phyloP scores from a whole-genome alignment of 2,329 filamentous ascomycete genomes.

The Ceratocystis papillata region DNA sequence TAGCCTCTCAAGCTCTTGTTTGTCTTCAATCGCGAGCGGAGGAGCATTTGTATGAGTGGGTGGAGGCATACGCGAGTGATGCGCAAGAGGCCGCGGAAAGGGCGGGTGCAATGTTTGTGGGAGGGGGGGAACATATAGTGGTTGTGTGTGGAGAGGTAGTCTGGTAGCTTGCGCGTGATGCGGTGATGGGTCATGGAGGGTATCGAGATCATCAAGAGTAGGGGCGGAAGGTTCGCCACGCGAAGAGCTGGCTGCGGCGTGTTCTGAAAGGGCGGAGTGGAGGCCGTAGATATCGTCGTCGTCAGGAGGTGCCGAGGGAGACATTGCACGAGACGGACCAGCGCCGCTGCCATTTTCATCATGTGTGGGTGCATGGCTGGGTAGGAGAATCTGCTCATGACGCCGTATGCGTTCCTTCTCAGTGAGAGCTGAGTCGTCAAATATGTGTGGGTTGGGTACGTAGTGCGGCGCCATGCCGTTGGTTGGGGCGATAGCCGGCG shows the following conservation, averaged over 20 bases:
- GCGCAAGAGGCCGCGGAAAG: neutral
- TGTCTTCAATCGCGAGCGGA: conserved; percentile 49
- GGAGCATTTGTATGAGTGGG: neutral
- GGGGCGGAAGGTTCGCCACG: conserved; percentile 19
- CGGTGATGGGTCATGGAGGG: conserved; percentile 22
- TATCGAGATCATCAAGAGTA: conserved; percentile 17
- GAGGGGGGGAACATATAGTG: conserved; percentile 24
- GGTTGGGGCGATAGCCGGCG: conserved; percentile 33
- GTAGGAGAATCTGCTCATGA: conserved; percentile 68
- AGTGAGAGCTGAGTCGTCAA: conserved; percentile 51
- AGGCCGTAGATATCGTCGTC: conserved; percentile 37
- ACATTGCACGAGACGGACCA: conserved; percentile 33
- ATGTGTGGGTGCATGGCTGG: conserved; percentile 53
- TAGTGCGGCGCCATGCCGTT: conserved; percentile 51
- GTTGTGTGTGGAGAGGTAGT: neutral
- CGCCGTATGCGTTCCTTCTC: conserved; percentile 74
- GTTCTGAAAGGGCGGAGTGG: conserved; percentile 39
- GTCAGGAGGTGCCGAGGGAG: conserved; percentile 27
- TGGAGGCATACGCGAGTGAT: conserved; percentile 13
- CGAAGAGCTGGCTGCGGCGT: conserved; percentile 24
- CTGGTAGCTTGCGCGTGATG: conserved; percentile 23
- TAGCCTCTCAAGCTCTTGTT: conserved; percentile 62
- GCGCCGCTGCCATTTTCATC: conserved; percentile 22
- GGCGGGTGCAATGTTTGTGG: conserved; percentile 28
- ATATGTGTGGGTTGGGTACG: conserved; percentile 49